These are phyloP conservation scores for Plenodomus lindquistii DNA, from an alignment of 2,329 filamentous ascomycete genomes.

Conservation along the genomic window DNA sequence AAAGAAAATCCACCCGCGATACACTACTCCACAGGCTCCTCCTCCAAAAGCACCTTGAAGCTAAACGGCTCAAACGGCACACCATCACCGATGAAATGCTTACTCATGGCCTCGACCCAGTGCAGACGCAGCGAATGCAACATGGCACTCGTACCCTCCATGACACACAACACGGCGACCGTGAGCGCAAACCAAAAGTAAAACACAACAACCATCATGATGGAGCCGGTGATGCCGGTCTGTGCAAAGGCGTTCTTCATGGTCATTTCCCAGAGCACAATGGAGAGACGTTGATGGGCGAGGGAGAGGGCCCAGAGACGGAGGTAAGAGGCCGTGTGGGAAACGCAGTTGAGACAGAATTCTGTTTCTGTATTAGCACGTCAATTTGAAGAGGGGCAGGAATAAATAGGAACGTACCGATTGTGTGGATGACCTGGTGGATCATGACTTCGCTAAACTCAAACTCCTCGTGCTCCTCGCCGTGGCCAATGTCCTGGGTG, in stretches of 20 bases:
- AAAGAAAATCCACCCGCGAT: constrained; percentile 8
- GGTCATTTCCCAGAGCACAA: constrained; percentile 97
- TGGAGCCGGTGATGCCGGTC: constrained; percentile 69
- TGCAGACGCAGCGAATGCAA: constrained; percentile 87
- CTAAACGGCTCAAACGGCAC: constrained; percentile 86
- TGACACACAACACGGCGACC: constrained; percentile 79
- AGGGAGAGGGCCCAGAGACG: constrained; percentile 97
- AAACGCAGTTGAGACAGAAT: constrained; percentile 99
- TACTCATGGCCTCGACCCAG: constrained; percentile 98
- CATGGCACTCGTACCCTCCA: constrained; percentile 97
- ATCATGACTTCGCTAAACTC: constrained; percentile 98
- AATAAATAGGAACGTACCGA: constrained; percentile 66
- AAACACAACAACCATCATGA: constrained; percentile 82
- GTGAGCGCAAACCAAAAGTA: constrained; percentile 88
- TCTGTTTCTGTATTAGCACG: constrained; percentile 58
- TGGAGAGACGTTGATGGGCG: constrained; percentile 95
- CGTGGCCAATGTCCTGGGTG: constrained; percentile 72
- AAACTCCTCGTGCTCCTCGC: constrained; percentile 91
- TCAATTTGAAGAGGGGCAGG: background rate
- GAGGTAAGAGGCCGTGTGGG: constrained; percentile 96
- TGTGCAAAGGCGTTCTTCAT: constrained; percentile 74
- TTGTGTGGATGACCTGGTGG: constrained; percentile 98
- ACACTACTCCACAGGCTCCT: constrained; percentile 60
- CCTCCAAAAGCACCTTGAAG: constrained; percentile 81
- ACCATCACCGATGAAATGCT: constrained; percentile 91